Evolutionary conservation across 768 basidiomycete species (phyloP).

Genomic region (Phaffia australis): DNA sequence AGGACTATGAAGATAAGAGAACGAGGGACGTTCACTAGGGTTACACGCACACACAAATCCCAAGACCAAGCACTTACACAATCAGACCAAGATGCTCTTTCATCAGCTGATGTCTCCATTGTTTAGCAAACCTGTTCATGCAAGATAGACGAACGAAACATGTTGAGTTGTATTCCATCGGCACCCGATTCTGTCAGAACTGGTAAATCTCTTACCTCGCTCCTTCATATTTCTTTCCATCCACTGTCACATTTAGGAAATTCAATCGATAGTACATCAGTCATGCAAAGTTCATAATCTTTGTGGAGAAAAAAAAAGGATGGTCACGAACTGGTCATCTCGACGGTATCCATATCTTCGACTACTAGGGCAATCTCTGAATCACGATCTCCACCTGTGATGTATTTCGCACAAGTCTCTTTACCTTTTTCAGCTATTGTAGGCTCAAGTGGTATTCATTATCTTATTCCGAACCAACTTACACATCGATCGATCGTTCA

Average conservation of each 20-base stretch:
- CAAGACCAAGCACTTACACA: background rate
- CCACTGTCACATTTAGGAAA: background rate
- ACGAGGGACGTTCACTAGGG: background rate
- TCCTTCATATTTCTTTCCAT: slow-evolving; percentile 18
- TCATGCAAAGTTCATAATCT: too few species aligned
- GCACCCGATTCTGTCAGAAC: too few species aligned
- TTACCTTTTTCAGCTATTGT: background rate
- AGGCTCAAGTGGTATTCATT: too few species aligned
- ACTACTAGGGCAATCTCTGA: slow-evolving; percentile 83
- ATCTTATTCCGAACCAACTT: too few species aligned
- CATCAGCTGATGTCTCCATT: slow-evolving; percentile 20
- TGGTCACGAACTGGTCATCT: slow-evolving; percentile 42
- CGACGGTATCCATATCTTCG: slow-evolving; percentile 72
- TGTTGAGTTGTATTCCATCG: too few species aligned
- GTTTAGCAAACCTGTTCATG: slow-evolving; percentile 10
- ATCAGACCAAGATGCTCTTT: slow-evolving; percentile 28
- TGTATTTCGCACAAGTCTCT: background rate
- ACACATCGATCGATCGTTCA: slow-evolving; percentile 23
- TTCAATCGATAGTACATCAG: too few species aligned
- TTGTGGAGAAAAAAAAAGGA: background rate
- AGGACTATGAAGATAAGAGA: background rate
- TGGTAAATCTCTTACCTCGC: background rate
- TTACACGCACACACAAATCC: background rate
- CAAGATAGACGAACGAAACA: too few species aligned
- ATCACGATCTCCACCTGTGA: slow-evolving; percentile 24